Evolutionary conservation across 140 eudicot genomes (phyloP), one percentile per base, ranked within the genome.

Genomic region (Oenanthe javanica): DNA sequence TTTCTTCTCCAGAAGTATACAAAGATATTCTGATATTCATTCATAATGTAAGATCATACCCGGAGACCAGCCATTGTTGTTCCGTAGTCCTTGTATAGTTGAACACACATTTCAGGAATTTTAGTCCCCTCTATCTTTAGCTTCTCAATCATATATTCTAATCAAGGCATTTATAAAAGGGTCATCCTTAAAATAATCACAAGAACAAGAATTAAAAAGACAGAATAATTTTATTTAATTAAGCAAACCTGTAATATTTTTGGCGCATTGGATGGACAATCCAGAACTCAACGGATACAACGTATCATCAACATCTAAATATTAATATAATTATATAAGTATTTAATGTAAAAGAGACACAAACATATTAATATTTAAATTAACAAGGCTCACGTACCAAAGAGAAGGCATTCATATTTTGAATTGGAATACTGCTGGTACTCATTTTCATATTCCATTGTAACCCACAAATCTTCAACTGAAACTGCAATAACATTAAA

Each of bases 31-130:
- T 66, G 9, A 31, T 66, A 27, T 9, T 27, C 38, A 72, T 9
- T 7, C 69, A 59, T 59, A 16, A 21, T 48, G 21, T 38, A 78
- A 55, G 51, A 77, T 71, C 77, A 31, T 89, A 91, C 98, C 86
- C 87, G 83, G 6, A 92, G 92, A 86, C 99, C 99, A 71, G 99
- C 93, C 99, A 94, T 92, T 27, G 99, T 94, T 55, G 99, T 94
- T 19, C 99, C 99, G 15, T 92, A 93, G 71, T 93, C 91, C 92
- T 86, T 91, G 78, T 95, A 92, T 43, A 95, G 89, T 45, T 86
- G 84, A 64, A 81, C 83, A 88, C 91, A 83, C 90, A 91, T 77
- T 46, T 86, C 91, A 16, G 94, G 84, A 81, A 91, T 97, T 82
- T 82, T 88, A 77, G 54, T 84, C 81, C 87, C 96, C 72, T 96